phyloP scores from a whole-genome alignment of 2,329 filamentous ascomycete genomes.

The Claviceps digitariae region DNA sequence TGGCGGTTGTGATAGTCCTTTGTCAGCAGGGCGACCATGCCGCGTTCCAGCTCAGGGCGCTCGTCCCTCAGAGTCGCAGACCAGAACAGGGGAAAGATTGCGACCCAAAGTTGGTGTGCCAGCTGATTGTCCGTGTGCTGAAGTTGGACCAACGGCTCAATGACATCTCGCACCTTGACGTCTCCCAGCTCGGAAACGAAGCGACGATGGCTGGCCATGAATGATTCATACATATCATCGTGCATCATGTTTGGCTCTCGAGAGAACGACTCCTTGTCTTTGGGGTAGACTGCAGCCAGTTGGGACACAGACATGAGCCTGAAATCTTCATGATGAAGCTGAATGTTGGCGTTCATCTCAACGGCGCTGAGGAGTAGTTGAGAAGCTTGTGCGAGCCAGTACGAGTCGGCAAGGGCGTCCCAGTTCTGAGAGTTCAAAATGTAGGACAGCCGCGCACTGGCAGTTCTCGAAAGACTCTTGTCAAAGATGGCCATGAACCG shows the following conservation, averaged over 20 bases:
- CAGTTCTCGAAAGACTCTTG: conserved; percentile 82
- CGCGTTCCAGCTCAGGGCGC: conserved; percentile 77
- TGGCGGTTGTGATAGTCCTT: conserved; percentile 94
- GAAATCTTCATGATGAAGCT: conserved; percentile 76
- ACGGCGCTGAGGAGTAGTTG: conserved; percentile 85
- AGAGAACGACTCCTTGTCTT: conserved; percentile 51
- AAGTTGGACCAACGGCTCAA: conserved; percentile 81
- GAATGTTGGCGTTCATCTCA: conserved; percentile 67
- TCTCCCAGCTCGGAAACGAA: conserved; percentile 77
- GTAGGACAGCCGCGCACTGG: conserved; percentile 77
- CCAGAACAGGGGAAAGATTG: conserved; percentile 89
- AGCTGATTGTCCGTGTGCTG: conserved; percentile 78
- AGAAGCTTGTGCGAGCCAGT: conserved; percentile 92
- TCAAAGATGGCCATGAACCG: conserved; percentile 96
- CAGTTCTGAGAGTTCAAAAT: conserved; percentile 88
- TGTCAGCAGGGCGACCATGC: conserved; percentile 77
- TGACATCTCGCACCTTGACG: conserved; percentile 73
- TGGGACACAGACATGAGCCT: conserved; percentile 60
- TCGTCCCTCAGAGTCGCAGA: conserved; percentile 78
- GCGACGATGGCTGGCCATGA: conserved; percentile 66
- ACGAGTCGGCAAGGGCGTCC: conserved; percentile 88
- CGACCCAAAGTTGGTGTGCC: conserved; percentile 80
- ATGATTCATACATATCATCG: conserved; percentile 68
- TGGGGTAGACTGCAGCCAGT: conserved; percentile 59
- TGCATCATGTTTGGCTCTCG: conserved; percentile 54